phyloP scores from a whole-genome alignment of 2,329 filamentous ascomycete species.

The Aspergillus sp. region DNA sequence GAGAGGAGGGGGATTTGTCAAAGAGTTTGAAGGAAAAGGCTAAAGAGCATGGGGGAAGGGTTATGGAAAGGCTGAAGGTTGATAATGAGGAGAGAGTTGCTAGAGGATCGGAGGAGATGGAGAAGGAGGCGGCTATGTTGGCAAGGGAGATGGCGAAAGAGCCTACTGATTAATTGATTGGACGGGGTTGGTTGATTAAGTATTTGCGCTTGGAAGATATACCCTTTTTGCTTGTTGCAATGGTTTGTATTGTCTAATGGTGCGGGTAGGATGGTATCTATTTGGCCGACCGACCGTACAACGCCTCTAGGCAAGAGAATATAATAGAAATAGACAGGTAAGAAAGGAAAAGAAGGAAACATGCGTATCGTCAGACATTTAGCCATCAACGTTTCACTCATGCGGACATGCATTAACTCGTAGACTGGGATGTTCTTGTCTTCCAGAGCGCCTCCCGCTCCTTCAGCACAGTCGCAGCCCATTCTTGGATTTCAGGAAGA shows the following conservation, averaged over 20 bases:
- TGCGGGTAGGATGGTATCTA: conserved; percentile 6
- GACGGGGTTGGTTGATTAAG: neutral
- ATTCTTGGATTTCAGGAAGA: conserved; percentile 74
- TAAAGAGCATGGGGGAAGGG: conserved; percentile 57
- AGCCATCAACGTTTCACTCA: conserved; percentile 14
- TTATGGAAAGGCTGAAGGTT: conserved; percentile 1
- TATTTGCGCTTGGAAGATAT: neutral
- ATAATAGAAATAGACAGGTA: neutral
- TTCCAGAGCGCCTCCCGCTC: conserved; percentile 77
- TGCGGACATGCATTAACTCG: neutral
- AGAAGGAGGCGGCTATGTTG: conserved; percentile 46
- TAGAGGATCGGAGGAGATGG: conserved; percentile 41
- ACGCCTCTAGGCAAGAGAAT: conserved; percentile 7
- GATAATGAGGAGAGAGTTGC: conserved; percentile 59
- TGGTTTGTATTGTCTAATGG: neutral
- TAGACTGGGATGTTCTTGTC: conserved; percentile 18
- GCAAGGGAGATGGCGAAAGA: conserved; percentile 34
- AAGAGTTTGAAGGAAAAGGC: conserved; percentile 53
- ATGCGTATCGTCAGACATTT: conserved; percentile 12
- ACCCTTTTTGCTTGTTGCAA: neutral
- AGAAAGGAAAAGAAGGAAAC: conserved; percentile 6
- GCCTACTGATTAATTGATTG: conserved; percentile 6
- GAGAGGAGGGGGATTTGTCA: conserved; percentile 80
- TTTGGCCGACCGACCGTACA: conserved; percentile 4
- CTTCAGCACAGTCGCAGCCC: conserved; percentile 72